Percentiles rank a stretch among this genome's conserved stretches.
These are phyloP conservation scores for Cercospora sesami DNA, from an alignment of 2,329 filamentous ascomycete species.

Conservation along the genomic window DNA sequence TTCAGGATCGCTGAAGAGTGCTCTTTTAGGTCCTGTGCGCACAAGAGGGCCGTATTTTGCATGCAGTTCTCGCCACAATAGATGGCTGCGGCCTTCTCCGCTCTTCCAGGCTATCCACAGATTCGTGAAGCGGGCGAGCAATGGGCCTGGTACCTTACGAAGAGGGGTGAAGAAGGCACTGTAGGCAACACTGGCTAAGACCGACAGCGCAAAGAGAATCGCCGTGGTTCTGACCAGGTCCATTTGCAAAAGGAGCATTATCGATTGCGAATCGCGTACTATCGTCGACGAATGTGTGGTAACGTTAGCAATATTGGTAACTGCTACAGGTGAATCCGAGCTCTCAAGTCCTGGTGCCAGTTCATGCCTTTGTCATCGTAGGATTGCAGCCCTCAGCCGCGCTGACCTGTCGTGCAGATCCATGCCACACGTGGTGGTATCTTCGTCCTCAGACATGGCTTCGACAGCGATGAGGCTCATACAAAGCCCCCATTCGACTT, in stretches of 20 bases:
- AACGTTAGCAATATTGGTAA: background rate
- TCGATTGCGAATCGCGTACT: background rate
- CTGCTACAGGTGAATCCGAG: background rate
- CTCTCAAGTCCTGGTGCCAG: background rate
- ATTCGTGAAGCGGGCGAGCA: constrained; percentile 2
- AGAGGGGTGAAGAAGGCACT: constrained; percentile 1
- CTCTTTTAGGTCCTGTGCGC: constrained; percentile 71
- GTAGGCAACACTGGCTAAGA: background rate
- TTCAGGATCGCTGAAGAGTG: constrained; percentile 68
- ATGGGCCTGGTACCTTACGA: constrained; percentile 12
- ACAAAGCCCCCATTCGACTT: constrained; percentile 16
- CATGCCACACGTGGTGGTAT: background rate
- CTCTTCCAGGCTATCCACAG: constrained; percentile 6
- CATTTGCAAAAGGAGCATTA: background rate
- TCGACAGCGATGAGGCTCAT: background rate
- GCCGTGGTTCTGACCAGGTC: background rate
- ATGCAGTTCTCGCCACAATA: background rate
- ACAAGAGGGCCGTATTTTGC: constrained; percentile 65
- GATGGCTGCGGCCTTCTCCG: constrained; percentile 4
- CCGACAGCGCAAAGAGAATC: background rate
- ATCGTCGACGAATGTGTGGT: background rate
- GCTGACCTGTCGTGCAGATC: background rate
- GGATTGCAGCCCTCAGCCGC: background rate
- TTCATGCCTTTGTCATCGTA: background rate
- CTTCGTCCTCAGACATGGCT: background rate